Percentiles rank a stretch among this genome's conserved stretches.
Conservation (phyloP, 2,329 filamentous ascomycete species). For the Fusarium robinianum region DNA sequence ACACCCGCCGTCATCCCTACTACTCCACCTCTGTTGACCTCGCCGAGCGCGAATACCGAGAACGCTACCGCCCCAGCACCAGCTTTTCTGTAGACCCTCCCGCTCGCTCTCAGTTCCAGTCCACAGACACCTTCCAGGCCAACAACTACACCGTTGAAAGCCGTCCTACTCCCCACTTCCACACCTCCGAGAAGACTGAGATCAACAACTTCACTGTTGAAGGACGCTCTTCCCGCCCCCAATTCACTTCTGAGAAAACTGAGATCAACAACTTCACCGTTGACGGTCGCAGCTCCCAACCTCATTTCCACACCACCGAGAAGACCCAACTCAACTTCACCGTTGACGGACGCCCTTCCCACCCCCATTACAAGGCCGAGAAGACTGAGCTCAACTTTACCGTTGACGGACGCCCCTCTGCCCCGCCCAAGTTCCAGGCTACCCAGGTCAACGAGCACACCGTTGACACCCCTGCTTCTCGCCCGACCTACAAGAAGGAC, state of each 20-base stretch:
- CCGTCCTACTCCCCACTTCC: slow-evolving; percentile 26
- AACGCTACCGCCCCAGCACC: slow-evolving; percentile 59
- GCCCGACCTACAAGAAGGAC: slow-evolving; percentile 58
- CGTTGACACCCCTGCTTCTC: slow-evolving; percentile 44
- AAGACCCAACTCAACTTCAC: slow-evolving; percentile 31
- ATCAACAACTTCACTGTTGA: slow-evolving; percentile 40
- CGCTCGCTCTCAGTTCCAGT: slow-evolving; percentile 41
- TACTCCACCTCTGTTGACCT: slow-evolving; percentile 62
- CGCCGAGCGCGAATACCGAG: slow-evolving; percentile 69
- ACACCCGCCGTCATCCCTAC: slow-evolving; percentile 55
- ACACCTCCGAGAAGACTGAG: slow-evolving; percentile 32
- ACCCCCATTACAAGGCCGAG: slow-evolving; percentile 14
- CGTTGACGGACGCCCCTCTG: slow-evolving; percentile 13
- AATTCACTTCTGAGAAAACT: slow-evolving; percentile 23
- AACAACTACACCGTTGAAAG: slow-evolving; percentile 36
- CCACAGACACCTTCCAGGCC: slow-evolving; percentile 25
- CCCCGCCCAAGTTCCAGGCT: slow-evolving; percentile 20
- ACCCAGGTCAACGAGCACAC: slow-evolving; percentile 34
- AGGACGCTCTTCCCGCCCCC: slow-evolving; percentile 25
- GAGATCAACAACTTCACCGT: slow-evolving; percentile 17
- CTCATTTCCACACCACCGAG: slow-evolving; percentile 27
- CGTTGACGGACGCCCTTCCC: slow-evolving; percentile 15
- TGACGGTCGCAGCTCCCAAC: slow-evolving; percentile 13
- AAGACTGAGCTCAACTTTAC: slow-evolving; percentile 23
- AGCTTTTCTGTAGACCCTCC: slow-evolving; percentile 42